Evolutionary conservation across 2,329 filamentous ascomycete species (phyloP).

Genomic region (Karstenula rhodostoma): DNA sequence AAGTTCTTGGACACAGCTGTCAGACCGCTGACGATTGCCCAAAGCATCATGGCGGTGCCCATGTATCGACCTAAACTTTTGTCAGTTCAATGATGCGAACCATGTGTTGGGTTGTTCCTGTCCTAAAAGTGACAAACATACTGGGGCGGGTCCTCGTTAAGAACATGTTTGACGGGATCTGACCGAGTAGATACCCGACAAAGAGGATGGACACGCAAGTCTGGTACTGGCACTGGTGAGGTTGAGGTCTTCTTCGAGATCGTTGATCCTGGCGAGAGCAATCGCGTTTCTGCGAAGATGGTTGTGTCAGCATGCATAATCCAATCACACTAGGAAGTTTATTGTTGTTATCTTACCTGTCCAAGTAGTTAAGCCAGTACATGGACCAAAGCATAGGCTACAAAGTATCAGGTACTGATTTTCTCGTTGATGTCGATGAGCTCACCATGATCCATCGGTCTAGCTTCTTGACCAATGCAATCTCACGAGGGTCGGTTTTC

Average conservation of each 20-base stretch:
- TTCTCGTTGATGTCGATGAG: too few relatives aligned
- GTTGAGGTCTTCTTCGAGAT: too few relatives aligned
- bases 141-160: conserved; percentile 60
- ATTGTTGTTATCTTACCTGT: conserved; percentile 41
- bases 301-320: conserved; percentile 28
- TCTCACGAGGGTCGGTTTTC: conserved; percentile 41
- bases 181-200: conserved; percentile 20
- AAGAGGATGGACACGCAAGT: conserved; percentile 14
- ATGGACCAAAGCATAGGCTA: too few relatives aligned
- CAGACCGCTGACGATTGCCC: background rate
- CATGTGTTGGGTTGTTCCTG: conserved; percentile 18
- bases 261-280: too few relatives aligned
- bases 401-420: too few relatives aligned
- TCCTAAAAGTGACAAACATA: background rate
- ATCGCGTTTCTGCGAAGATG: background rate
- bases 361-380: too few relatives aligned
- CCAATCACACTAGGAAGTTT: conserved; percentile 20
- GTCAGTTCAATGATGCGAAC: conserved; percentile 24
- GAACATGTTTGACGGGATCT: conserved; percentile 22
- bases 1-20: background rate
- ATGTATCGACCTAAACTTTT: conserved; percentile 28
- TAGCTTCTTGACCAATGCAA: too few relatives aligned
- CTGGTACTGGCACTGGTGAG: conserved; percentile 1
- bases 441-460: too few relatives aligned
- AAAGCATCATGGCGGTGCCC: conserved; percentile 15